phyloP scores from a whole-genome alignment of 225 moss, liverwort and hornwort genomes.

The Climacium dendroides region DNA sequence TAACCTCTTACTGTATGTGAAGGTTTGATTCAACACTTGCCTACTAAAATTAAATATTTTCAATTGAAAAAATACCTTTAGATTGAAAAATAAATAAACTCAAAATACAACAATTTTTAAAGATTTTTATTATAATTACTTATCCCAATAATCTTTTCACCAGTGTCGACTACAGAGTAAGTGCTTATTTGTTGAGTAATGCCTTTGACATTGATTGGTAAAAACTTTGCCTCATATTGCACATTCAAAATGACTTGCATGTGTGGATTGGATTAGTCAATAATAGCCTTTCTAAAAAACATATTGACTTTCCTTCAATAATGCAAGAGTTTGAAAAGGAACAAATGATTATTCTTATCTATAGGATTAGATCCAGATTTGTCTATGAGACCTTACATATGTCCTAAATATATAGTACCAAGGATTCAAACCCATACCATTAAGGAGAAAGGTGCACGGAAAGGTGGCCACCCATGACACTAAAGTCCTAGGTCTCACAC shows the following conservation, averaged over 20 bases:
- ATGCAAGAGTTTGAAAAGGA: neutral
- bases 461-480: fast-evolving
- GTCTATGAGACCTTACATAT: neutral
- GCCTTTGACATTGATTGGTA: fast-evolving
- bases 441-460: no score
- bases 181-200: neutral
- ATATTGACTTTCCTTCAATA: neutral
- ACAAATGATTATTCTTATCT: neutral
- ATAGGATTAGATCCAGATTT: neutral
- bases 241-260: neutral
- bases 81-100: neutral
- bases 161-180: fast-evolving
- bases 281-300: neutral
- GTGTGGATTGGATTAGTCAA: neutral
- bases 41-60: no score
- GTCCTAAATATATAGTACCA: fast-evolving
- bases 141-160: neutral
- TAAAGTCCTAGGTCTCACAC: neutral
- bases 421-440: neutral
- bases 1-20: no score
- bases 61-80: no score
- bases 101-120: neutral
- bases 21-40: no score
- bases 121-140: neutral
- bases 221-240: neutral